Evolutionary conservation across 768 basidiomycete species (phyloP), one percentile per base, ranked within the genome.

Genomic region (Leucocoprinus leucothites): DNA sequence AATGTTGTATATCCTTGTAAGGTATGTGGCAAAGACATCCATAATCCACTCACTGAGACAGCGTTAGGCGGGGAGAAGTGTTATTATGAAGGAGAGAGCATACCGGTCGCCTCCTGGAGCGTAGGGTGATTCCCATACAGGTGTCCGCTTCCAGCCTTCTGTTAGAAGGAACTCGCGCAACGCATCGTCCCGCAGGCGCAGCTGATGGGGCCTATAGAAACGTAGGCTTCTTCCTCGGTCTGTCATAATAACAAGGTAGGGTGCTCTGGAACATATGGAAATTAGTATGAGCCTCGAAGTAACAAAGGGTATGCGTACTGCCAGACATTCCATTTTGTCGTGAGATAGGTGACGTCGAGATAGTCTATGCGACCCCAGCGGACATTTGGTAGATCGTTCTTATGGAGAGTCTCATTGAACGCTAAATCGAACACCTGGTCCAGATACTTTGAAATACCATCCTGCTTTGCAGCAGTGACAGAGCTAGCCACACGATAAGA

Each of bases 321-420:
- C 90, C 91, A 94, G 46, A 95, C 68, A 34, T 67, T 74, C 94
- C 94, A 96, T 64, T 87, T 88, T 1, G 91, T 92, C 54, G 92
- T 94, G 54, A 94, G 69, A 51, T 76, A 71, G 3, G 90, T 93
- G 59, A 94, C 92, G 58, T 87, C 85, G 59, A 93, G 71, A 68
- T 94, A 96, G 73, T 95, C 91, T 56, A 96, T 83, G 58, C 94
- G 84, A 48, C 83, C 94, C 81, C 87, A 95, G 55, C 81, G 84
- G 54, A 94, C 80, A 64, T 90, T 67, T 2, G 83, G 84, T 16
- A 91, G 69, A 65, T 87, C 89, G 9, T 77, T 78, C 19, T 77
- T 79, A 13, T 80, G 65, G 31, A 80, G 51, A 4, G 85, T 80
- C 58, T 79, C 70, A 66, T 92, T 89, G 67, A 77, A 91, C 2